A percentile compares a stretch with the other conserved stretches of the same genome.
Evolutionary conservation across 371 early-diverging fungal genomes (phyloP).

Genomic region (Mucor velutinosus): DNA sequence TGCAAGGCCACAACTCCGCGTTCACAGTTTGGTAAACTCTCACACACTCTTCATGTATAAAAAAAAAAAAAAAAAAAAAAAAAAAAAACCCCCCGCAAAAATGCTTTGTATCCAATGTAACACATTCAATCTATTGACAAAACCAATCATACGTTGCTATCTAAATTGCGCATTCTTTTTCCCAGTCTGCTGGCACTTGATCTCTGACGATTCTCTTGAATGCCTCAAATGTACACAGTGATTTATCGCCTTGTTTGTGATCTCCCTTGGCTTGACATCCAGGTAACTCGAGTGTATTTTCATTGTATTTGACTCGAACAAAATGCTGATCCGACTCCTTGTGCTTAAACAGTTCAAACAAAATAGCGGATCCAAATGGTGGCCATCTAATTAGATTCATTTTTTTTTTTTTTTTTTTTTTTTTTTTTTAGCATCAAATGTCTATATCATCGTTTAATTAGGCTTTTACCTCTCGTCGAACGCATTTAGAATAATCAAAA

Average conservation of each 20-base stretch:
- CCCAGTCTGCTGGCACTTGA: slow-evolving; percentile 59
- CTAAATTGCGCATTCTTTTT: slow-evolving; percentile 43
- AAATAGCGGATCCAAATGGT: slow-evolving; percentile 54
- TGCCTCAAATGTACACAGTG: slow-evolving; percentile 73
- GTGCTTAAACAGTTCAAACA: slow-evolving; percentile 70
- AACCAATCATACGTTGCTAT: slow-evolving; percentile 4
- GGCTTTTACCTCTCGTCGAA: slow-evolving; percentile 47
- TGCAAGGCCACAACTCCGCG: not conserved
- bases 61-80: not conserved
- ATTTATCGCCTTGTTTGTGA: slow-evolving; percentile 59
- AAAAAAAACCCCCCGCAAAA: not conserved
- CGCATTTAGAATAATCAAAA: slow-evolving; percentile 60
- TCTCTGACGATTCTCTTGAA: slow-evolving; percentile 65
- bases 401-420: no score
- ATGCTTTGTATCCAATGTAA: slow-evolving; percentile 1
- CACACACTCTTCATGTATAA: not conserved
- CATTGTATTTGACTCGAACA: slow-evolving; percentile 75
- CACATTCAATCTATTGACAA: slow-evolving; percentile 10
- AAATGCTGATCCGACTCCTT: slow-evolving; percentile 48
- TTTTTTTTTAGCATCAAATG: not conserved
- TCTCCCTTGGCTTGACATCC: slow-evolving; percentile 59
- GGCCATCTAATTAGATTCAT: slow-evolving; percentile 43
- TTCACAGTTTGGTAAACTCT: not conserved
- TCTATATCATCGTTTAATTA: slow-evolving; percentile 4
- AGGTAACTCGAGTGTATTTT: slow-evolving; percentile 60